Evolutionary conservation across 306 rosid genomes (phyloP), one percentile per base, ranked within the genome.

Genomic region (Prosopis cineraria): DNA sequence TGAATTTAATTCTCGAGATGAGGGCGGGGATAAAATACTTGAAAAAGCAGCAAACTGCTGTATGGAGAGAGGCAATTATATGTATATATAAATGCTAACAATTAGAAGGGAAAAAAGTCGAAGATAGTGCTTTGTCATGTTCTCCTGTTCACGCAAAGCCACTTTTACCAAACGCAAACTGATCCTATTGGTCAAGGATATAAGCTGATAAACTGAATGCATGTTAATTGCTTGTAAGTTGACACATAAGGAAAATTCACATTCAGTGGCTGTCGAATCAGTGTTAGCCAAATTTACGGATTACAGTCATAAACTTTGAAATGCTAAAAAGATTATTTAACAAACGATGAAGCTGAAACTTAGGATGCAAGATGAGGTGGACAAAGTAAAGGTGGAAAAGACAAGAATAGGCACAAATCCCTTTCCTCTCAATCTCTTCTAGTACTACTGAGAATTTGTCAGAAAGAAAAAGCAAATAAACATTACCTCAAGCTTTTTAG

Each of bases 221-320:
- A 33, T 74, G 74, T 2, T 71, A 77, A 73, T 48, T 85, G 78
- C 84, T 70, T 79, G 82, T 25, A 68, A 78, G 83, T 55, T 80
- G 84, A 74, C 89, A 80, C 80, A 59, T 80, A 60, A 75, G 82
- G 60, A 79, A 79, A 56, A 74, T 78, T 77, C 88, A 85, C 85
- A 16, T 79, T 74, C 7, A 53, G 70, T 79, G 80, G 63, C 27
- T 72, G 48, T 29, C 82, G 58, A 87, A 81, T 77, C 68, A 40
- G 78, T 31, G 19, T 47, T 33, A 29, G 72, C 70, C 83, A 77
- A 43, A 73, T 50, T 45, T 55, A 55, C 62, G 22, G 13, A 24
- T 22, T 52, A 52, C 59, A 41, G 37, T 59, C 31, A 79, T 71
- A 59, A 73, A 37, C 43, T 19, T 52, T 1, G 27, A 72, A 17